Conservation (phyloP, 1,139 yeast genomes). For the Yamadazyma sp. region DNA sequence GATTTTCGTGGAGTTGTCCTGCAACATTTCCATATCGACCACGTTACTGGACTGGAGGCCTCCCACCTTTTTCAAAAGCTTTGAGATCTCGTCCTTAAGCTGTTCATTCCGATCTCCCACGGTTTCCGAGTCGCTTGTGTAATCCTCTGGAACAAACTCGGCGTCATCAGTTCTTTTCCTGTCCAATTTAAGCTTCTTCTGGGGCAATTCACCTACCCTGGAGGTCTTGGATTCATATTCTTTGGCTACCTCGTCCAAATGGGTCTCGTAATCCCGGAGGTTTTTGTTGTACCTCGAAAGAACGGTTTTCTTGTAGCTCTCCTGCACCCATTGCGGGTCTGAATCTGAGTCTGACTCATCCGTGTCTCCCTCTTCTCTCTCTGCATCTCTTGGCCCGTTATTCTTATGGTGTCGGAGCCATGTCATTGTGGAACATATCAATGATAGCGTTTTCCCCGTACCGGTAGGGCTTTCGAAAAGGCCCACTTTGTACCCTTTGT, state of each 20-base stretch:
- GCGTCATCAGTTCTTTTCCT: no score
- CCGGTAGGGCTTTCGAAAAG: constrained; percentile 95
- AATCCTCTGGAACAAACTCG: constrained; percentile 43
- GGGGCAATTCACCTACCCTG: constrained; percentile 13
- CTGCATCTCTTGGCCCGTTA: constrained; percentile 16
- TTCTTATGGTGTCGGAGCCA: constrained; percentile 73
- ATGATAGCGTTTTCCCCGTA: constrained; percentile 85
- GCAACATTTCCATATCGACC: constrained; percentile 15
- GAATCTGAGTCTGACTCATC: constrained; percentile 13
- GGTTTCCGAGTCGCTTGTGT: constrained; percentile 32
- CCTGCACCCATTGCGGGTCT: constrained; percentile 62
- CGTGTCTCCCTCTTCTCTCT: no score
- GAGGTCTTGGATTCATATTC: constrained; percentile 15
- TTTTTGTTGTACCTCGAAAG: constrained; percentile 28
- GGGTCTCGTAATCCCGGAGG: constrained; percentile 41
- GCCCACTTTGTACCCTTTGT: constrained; percentile 63
- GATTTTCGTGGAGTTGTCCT: constrained; percentile 45
- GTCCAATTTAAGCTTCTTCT: constrained; percentile 15
- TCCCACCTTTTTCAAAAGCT: constrained; percentile 32
- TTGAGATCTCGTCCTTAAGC: constrained; percentile 45
- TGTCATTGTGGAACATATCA: constrained; percentile 82
- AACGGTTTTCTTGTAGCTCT: constrained; percentile 39
- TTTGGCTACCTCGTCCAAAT: constrained; percentile 25
- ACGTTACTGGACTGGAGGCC: neutral
- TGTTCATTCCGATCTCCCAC: constrained; percentile 21